These are phyloP conservation scores for Talinum fruticosum DNA, from an alignment of 148 eudicot species.

Conservation along the genomic window DNA sequence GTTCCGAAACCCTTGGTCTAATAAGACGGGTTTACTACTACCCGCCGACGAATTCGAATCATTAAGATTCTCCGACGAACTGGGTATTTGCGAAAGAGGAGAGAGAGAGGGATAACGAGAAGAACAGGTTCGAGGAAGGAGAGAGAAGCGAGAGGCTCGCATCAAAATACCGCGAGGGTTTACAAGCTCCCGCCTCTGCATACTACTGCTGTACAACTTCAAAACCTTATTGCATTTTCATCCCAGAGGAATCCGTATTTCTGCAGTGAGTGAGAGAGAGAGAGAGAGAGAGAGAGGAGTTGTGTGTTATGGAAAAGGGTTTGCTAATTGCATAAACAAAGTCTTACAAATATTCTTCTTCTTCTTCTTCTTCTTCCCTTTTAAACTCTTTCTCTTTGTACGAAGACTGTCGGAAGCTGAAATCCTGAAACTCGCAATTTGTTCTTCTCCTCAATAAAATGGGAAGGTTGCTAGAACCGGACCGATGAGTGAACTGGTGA, in stretches of 20 bases:
- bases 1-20: constrained; percentile 14
- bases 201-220: not conserved
- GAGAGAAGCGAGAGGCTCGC: constrained; percentile 46
- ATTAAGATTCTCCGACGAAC: not conserved
- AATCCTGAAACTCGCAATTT: too few species aligned
- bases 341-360: not conserved
- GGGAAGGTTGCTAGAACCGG: too few species aligned
- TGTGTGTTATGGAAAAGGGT: not conserved
- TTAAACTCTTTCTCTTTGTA: not conserved
- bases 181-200: constrained; percentile 23
- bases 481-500: too few species aligned
- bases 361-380: not conserved
- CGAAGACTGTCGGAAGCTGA: too few species aligned
- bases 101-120: constrained; percentile 15
- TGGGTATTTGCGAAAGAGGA: not conserved
- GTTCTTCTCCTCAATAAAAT: too few species aligned
- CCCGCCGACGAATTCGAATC: constrained; percentile 10
- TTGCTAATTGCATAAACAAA: not conserved
- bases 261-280: not conserved
- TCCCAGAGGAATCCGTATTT: not conserved
- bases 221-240: not conserved
- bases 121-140: constrained; percentile 28
- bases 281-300: not conserved
- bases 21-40: not conserved
- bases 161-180: constrained; percentile 22